Conservation (phyloP, 345 rosid species). For the Citrus trifoliata region DNA sequence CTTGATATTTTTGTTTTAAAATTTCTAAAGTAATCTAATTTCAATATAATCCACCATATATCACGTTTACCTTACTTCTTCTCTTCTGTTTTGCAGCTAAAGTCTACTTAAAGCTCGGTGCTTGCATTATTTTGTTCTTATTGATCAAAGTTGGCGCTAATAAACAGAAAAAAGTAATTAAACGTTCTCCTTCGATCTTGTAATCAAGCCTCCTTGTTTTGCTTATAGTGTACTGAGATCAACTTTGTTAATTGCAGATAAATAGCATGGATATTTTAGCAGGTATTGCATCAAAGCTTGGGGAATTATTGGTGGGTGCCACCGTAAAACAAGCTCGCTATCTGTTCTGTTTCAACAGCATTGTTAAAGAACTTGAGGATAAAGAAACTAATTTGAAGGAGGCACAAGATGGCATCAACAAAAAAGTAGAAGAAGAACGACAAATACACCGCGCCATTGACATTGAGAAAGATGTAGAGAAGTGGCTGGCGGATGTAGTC, state of each 20-base stretch:
- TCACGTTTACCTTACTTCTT: no score
- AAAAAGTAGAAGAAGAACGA: neutral
- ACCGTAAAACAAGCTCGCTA: neutral
- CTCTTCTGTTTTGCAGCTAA: neutral
- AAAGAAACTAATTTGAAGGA: neutral
- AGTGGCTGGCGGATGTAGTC: neutral
- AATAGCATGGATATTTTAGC: no score
- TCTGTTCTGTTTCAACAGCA: neutral
- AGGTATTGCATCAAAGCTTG: no score
- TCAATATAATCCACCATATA: no score
- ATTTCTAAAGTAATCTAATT: no score
- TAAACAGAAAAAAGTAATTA: no score
- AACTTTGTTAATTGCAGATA: no score
- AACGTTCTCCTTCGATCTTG: neutral
- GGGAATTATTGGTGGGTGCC: no score
- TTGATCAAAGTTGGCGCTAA: neutral
- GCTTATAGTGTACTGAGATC: no score
- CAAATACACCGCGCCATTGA: fast-evolving
- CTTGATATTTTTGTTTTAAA: no score
- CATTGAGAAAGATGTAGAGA: neutral
- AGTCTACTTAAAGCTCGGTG: neutral
- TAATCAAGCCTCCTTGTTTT: neutral
- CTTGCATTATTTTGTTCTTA: neutral
- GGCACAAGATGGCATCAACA: neutral
- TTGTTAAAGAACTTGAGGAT: neutral